phyloP scores from a whole-genome alignment of 805 yeast genomes.

The Priceomyces castillae region DNA sequence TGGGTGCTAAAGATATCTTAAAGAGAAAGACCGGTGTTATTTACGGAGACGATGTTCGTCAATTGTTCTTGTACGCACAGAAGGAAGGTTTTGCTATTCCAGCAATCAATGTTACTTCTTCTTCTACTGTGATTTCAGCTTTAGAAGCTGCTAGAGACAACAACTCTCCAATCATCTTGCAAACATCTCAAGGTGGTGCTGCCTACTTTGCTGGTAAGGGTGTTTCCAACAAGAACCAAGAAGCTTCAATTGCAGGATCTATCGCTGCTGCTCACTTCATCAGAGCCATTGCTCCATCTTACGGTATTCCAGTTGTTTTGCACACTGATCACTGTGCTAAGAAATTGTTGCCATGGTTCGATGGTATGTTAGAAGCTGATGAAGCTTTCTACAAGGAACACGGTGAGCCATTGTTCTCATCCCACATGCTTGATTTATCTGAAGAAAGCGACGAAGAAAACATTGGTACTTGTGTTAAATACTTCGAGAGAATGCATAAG shows the following conservation, averaged over 20 bases:
- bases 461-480: constrained; percentile 89
- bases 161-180: constrained; percentile 90
- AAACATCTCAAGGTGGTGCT: constrained; percentile 98
- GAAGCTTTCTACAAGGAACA: constrained; percentile 82
- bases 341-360: constrained; percentile 97
- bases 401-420: constrained; percentile 96
- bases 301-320: constrained; percentile 94
- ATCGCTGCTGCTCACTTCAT: constrained; percentile 98
- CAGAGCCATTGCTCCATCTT: constrained; percentile 92
- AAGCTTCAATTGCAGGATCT: constrained; percentile 91
- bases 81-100: constrained; percentile 94
- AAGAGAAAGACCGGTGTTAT: constrained; percentile 95
- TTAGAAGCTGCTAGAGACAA: constrained; percentile 49
- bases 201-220: constrained; percentile 99
- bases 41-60: constrained; percentile 94
- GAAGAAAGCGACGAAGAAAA: constrained; percentile 96
- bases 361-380: constrained; percentile 96
- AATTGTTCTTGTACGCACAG: constrained; percentile 88
- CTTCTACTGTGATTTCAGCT: constrained; percentile 76
- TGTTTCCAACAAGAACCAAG: constrained; percentile 87
- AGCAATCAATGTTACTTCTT: constrained; percentile 96
- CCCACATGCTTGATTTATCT: constrained; percentile 97
- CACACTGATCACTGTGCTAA: constrained; percentile 99
- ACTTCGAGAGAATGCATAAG: constrained; percentile 91
- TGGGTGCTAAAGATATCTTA: constrained; percentile 74